Evolutionary conservation across 2,329 filamentous ascomycete species (phyloP).

Genomic region (Beauveria australis): DNA sequence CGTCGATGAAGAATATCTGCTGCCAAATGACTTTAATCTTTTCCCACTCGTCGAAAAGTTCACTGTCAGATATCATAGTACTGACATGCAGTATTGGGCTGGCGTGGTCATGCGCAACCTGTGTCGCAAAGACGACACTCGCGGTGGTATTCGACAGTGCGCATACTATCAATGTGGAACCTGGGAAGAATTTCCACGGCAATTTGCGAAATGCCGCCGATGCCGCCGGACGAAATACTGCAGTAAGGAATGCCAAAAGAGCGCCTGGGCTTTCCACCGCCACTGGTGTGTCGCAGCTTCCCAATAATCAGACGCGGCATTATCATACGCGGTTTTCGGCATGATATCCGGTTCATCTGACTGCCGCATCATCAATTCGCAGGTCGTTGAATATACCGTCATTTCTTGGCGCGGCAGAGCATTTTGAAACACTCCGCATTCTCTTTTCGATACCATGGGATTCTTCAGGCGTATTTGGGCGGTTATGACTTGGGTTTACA

Average conservation of each 20-base stretch:
- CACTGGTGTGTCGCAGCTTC: conserved; percentile 88
- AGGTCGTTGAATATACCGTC: conserved; percentile 23
- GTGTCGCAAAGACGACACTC: conserved; percentile 92
- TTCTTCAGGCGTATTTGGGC: conserved; percentile 14
- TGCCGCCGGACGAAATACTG: conserved; percentile 97
- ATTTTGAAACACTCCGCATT: conserved; percentile 32
- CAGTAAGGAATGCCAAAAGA: conserved; percentile 99
- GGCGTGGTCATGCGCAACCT: conserved; percentile 98
- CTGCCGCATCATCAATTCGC: conserved; percentile 5
- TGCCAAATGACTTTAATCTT: conserved; percentile 95
- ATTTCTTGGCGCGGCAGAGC: conserved; percentile 35
- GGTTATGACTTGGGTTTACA: conserved; percentile 6
- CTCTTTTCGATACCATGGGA: conserved; percentile 37
- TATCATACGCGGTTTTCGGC: conserved; percentile 5
- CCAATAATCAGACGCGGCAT: conserved; percentile 29
- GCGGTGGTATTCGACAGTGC: conserved; percentile 91
- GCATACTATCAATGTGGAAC: conserved; percentile 97
- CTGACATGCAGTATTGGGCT: conserved; percentile 99
- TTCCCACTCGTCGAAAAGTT: conserved; percentile 98
- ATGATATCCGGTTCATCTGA: conserved; percentile 21
- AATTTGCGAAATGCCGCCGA: conserved; percentile 95
- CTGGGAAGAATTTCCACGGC: conserved; percentile 93
- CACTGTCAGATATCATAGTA: conserved; percentile 87
- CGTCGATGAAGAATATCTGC: conserved; percentile 76
- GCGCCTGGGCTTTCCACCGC: conserved; percentile 94